Conservation (phyloP, 2,329 filamentous ascomycete species). For the Pseudocercospora musae region DNA sequence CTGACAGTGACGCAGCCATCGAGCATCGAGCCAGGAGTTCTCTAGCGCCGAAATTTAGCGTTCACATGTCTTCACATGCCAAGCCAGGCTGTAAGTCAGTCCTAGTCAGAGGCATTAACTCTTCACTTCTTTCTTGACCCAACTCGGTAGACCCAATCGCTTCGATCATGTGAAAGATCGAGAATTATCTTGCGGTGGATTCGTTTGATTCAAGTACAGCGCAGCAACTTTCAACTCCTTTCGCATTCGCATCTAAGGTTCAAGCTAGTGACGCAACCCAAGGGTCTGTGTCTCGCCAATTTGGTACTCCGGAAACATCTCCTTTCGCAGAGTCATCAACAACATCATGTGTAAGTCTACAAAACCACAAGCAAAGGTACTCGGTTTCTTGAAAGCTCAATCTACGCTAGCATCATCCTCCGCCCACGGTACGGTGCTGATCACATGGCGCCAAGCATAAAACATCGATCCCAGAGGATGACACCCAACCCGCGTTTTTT, state of each 20-base stretch:
- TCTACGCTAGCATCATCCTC: not conserved
- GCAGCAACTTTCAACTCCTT: not conserved
- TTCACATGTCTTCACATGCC: not conserved
- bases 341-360: not conserved
- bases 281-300: not conserved
- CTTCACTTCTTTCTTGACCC: not conserved
- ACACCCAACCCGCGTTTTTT: not conserved
- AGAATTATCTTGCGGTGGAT: not conserved
- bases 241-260: not conserved
- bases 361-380: not conserved
- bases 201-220: not conserved
- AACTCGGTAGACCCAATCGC: not conserved
- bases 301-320: not conserved
- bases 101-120: not conserved
- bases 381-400: not conserved
- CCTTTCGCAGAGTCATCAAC: not conserved
- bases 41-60: not conserved
- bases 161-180: not conserved
- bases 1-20: not conserved
- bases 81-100: not conserved
- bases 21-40: not conserved
- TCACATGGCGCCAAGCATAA: not conserved
- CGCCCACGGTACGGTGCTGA: not conserved
- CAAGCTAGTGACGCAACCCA: constrained; percentile 1
- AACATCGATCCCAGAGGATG: not conserved